phyloP scores from a whole-genome alignment of 176 grass and related monocot species.

The Neostapfia colusana region DNA sequence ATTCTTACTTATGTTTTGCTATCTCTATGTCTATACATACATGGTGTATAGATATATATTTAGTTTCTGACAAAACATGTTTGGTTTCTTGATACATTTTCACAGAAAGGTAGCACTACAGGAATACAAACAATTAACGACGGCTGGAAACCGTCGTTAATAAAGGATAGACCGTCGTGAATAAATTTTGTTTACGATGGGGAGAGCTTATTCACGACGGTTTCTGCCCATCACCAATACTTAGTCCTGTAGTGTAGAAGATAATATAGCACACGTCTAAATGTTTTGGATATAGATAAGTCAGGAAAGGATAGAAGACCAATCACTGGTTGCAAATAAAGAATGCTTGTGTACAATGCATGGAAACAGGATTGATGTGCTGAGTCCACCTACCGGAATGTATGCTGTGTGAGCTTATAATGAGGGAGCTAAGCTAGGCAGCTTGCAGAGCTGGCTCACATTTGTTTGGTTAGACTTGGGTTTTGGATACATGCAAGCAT shows the following conservation, averaged over 20 bases:
- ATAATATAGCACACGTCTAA: too few species aligned
- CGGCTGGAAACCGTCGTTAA: too few species aligned
- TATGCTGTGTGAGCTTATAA: not conserved
- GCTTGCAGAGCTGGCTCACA: constrained; percentile 12
- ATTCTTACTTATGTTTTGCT: not conserved
- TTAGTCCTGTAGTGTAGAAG: too few species aligned
- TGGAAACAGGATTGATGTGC: constrained; percentile 37
- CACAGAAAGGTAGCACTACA: too few species aligned
- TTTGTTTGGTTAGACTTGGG: constrained; percentile 37
- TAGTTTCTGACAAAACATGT: not conserved
- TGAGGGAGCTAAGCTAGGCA: not conserved
- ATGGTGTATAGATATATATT: not conserved
- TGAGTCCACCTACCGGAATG: constrained; percentile 36
- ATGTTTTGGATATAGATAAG: not conserved
- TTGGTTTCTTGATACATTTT: too few species aligned
- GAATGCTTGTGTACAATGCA: not conserved
- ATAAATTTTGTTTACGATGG: too few species aligned
- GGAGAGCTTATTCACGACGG: too few species aligned
- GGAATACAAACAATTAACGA: too few species aligned
- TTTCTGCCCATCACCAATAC: too few species aligned
- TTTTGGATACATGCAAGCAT: constrained; percentile 21
- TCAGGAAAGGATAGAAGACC: not conserved
- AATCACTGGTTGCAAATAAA: not conserved
- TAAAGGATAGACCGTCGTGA: too few species aligned
- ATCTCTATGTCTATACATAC: not conserved